A percentile compares a stretch with the other conserved stretches of the same genome.
These are phyloP conservation scores for Simplicillium sp. DNA, from an alignment of 2,329 filamentous ascomycete genomes.

Conservation along the genomic window DNA sequence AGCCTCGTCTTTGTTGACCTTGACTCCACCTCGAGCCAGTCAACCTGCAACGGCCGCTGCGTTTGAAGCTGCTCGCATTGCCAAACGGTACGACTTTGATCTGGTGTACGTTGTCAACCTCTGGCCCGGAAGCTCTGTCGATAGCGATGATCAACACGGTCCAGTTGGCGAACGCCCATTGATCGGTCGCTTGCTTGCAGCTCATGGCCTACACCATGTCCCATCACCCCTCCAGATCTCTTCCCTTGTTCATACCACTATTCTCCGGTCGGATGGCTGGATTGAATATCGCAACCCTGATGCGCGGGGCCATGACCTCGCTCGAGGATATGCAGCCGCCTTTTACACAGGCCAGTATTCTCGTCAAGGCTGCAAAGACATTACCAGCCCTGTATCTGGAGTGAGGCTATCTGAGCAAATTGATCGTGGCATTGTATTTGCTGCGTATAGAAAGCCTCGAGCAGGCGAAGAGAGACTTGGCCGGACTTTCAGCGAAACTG, in stretches of 20 bases:
- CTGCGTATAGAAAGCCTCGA: slow-evolving; percentile 41
- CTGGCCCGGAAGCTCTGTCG: slow-evolving; percentile 30
- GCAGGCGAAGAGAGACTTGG: slow-evolving; percentile 23
- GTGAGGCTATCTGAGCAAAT: slow-evolving; percentile 16
- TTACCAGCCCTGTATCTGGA: slow-evolving; percentile 15
- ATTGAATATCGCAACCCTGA: slow-evolving; percentile 39
- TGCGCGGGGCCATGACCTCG: slow-evolving; percentile 32
- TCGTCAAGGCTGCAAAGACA: slow-evolving; percentile 14
- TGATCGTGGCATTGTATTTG: slow-evolving; percentile 46
- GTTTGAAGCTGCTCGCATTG: slow-evolving; percentile 45
- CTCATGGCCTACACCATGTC: slow-evolving; percentile 42
- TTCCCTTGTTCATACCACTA: slow-evolving; percentile 36
- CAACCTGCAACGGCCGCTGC: slow-evolving; percentile 38
- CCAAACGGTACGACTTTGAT: slow-evolving; percentile 46
- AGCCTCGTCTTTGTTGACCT: slow-evolving; percentile 26
- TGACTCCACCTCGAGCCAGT: slow-evolving; percentile 33
- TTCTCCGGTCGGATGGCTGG: slow-evolving; percentile 40
- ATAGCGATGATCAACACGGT: not conserved
- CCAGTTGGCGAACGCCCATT: slow-evolving; percentile 19
- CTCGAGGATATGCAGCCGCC: slow-evolving; percentile 41
- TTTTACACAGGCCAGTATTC: slow-evolving; percentile 36
- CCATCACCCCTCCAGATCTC: slow-evolving; percentile 43
- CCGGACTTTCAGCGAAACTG: slow-evolving; percentile 23
- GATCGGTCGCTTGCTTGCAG: slow-evolving; percentile 43
- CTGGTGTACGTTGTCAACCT: slow-evolving; percentile 50